Base-by-base conservation (phyloP, 371 early-diverging fungal genomes). In the Mortierella sp. region DNA sequence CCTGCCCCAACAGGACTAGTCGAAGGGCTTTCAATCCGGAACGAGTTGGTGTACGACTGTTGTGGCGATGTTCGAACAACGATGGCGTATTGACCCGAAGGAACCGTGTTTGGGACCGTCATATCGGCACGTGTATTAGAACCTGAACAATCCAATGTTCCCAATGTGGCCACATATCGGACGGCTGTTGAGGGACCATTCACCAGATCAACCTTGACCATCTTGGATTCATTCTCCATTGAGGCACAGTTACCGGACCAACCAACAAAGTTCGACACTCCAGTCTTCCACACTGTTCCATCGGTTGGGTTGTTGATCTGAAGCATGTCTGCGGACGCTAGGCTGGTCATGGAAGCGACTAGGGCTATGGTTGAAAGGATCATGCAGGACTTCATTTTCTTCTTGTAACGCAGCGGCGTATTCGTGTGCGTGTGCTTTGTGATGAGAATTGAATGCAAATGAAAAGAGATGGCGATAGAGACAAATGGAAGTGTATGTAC, bases 281-380 rank as follows among this genome's bases (percentile, higher is more conserved):
- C 70, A 7, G 37, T 39, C 43, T 34, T 69, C 70, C 70, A 69
- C 54, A 37, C 27, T 2, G 63, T 29, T 29, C 63, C 63, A 3
- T 2, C 4, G 21, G 70, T 69, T 13, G 70, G 70, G 63, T 62
- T 57, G 59, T 49, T 57, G 55, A 69, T 58, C 63, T 61, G 63
- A 1, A 62, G 48, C 58, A 58, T 53, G 43, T 69, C 61, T 9
- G 68, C 68, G 22, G 68, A 13, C 46, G 53, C 61, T 25, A 67
- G n/a, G 27, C 60, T 54, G 45, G 31, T 53, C 60, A 61, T 2
- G 39, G 61, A 67, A 27, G 67, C n/a, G n/a, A n/a, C n/a, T n/a
- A n/a, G n/a, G n/a, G n/a, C n/a, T n/a, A n/a, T n/a, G n/a, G n/a
- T n/a, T n/a, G n/a, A n/a, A n/a, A n/a, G n/a, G n/a, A n/a, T n/a